A percentile compares a stretch with the other conserved stretches of the same genome.
phyloP scores from a whole-genome alignment of 208 protist genomes.

The Acanthamoeba sp. region DNA sequence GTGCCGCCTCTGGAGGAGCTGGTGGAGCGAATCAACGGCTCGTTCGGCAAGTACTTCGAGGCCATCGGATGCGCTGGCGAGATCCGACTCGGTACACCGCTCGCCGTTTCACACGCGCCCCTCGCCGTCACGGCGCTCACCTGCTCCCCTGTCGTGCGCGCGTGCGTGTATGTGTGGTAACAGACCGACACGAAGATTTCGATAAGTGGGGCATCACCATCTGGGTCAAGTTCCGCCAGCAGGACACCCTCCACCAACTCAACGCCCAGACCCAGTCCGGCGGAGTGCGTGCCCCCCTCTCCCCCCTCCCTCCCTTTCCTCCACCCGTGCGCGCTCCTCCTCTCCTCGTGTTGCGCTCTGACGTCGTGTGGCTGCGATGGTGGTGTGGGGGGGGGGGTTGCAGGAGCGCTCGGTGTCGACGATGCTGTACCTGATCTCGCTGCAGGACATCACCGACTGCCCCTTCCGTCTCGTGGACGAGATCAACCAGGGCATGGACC shows the following conservation, averaged over 20 bases:
- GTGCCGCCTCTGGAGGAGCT: conserved; percentile 71
- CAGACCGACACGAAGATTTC: conserved; percentile 78
- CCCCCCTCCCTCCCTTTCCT: neutral
- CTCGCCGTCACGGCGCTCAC: no score
- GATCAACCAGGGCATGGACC: conserved; percentile 92
- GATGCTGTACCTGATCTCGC: conserved; percentile 92
- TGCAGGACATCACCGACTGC: conserved; percentile 90
- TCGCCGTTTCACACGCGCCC: neutral
- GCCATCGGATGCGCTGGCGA: conserved; percentile 81
- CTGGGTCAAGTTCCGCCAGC: conserved; percentile 81
- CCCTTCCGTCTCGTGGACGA: conserved; percentile 94
- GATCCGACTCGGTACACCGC: conserved; percentile 68
- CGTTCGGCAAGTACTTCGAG: conserved; percentile 80
- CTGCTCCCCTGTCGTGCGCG: no score
- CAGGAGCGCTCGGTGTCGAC: conserved; percentile 89
- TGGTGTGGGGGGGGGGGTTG: neutral
- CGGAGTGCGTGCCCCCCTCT: conserved; percentile 29
- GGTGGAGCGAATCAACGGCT: conserved; percentile 71
- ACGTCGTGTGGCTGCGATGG: neutral
- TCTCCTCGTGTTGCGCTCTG: neutral
- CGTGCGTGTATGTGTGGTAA: neutral
- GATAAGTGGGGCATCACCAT: conserved; percentile 84
- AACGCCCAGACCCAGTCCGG: conserved; percentile 82
- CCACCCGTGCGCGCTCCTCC: no score
- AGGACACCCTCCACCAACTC: conserved; percentile 76